Evolutionary conservation across 345 rosid genomes (phyloP).

Genomic region (Camelina sativa): DNA sequence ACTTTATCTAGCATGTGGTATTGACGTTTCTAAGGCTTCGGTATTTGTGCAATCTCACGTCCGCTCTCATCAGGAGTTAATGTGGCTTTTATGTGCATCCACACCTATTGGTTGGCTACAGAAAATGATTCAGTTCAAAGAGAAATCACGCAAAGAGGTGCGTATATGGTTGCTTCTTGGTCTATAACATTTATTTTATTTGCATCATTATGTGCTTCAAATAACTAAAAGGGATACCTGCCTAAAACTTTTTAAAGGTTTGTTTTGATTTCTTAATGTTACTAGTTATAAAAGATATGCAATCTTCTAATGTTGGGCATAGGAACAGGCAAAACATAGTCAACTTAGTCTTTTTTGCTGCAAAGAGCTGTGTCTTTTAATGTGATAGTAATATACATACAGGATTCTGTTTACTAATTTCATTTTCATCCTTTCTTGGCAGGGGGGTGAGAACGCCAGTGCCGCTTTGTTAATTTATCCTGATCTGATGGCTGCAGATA

Average conservation of each 20-base stretch:
- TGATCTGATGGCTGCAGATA: conserved; percentile 89
- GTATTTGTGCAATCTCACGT: conserved; percentile 94
- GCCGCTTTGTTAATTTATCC: conserved; percentile 87
- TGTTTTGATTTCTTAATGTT: neutral
- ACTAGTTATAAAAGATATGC: neutral
- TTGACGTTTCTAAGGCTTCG: conserved; percentile 85
- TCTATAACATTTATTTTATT: neutral
- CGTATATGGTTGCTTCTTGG: conserved; percentile 34
- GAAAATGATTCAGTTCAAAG: conserved; percentile 91
- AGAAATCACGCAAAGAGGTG: conserved; percentile 89
- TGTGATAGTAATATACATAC: neutral
- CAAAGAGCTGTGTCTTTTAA: neutral
- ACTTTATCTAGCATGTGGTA: conserved; percentile 89
- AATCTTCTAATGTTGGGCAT: neutral
- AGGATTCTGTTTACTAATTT: conserved; percentile 19
- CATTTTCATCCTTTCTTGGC: conserved; percentile 34
- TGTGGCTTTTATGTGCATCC: conserved; percentile 79
- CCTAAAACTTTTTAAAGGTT: neutral
- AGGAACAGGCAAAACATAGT: neutral
- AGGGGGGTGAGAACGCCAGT: conserved; percentile 89
- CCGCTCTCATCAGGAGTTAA: conserved; percentile 75
- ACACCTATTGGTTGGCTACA: conserved; percentile 94
- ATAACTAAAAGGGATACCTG: neutral
- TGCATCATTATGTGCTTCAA: neutral
- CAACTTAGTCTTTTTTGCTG: conserved; percentile 1